phyloP scores from a whole-genome alignment of 202 grass and related monocot genomes.

The Panicum hallii region DNA sequence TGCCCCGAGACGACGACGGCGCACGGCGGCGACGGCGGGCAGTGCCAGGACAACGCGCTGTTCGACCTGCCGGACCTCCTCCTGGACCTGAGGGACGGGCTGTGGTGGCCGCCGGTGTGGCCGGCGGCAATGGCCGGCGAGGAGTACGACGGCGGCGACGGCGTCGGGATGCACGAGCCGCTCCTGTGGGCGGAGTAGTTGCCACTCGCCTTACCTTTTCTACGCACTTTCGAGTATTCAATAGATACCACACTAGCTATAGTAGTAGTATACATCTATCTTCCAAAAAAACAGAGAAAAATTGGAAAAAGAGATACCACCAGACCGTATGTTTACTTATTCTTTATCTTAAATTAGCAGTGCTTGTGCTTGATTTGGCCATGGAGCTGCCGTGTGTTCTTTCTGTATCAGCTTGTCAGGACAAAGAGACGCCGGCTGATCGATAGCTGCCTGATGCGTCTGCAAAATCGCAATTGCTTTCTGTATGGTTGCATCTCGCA shows the following conservation, averaged over 20 bases:
- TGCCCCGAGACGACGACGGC: conserved; percentile 9
- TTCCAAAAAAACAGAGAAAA: background rate
- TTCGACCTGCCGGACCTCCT: conserved; percentile 91
- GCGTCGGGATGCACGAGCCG: conserved; percentile 52
- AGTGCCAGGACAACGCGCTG: conserved; percentile 49
- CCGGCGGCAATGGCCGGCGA: conserved; percentile 37
- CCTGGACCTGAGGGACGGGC: conserved; percentile 74
- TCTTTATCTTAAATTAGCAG: conserved; percentile 6
- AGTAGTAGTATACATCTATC: background rate
- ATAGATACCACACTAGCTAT: background rate
- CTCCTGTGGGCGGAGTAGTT: conserved; percentile 64
- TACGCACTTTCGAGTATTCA: background rate
- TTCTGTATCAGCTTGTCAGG: conserved; percentile 32
- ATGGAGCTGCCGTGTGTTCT: conserved; percentile 19
- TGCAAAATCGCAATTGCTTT: background rate
- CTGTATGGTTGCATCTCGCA: background rate
- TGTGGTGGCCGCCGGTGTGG: conserved; percentile 54
- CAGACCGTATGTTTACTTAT: background rate
- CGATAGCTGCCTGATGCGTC: background rate
- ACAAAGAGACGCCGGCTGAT: background rate
- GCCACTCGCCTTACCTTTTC: background rate
- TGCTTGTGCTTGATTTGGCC: conserved; percentile 26
- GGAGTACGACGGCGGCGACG: conserved; percentile 55
- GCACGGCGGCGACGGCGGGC: background rate
- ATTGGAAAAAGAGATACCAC: background rate